Conservation (phyloP, 805 yeast species). For the Millerozyma miso region DNA sequence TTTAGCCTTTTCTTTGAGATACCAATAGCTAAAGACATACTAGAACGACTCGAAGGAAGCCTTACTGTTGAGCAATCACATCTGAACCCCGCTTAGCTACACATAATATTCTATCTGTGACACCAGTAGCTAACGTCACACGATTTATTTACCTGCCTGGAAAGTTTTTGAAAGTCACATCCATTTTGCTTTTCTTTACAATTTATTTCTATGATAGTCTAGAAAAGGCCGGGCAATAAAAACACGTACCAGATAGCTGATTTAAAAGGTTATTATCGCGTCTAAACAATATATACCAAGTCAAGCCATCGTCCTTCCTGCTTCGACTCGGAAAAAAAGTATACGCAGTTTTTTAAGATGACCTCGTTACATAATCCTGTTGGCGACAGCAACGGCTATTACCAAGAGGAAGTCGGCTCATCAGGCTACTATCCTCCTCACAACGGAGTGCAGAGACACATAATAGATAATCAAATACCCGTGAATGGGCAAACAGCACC, state of each 20-base stretch:
- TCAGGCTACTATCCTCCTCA: slow-evolving; percentile 13
- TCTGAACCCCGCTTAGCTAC: background rate
- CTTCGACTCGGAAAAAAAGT: no score
- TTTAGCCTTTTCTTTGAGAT: background rate
- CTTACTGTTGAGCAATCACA: background rate
- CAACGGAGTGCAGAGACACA: slow-evolving; percentile 2
- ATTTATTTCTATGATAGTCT: no score
- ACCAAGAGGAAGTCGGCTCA: slow-evolving; percentile 16
- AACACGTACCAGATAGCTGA: no score
- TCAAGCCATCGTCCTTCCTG: no score
- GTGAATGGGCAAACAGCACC: slow-evolving; percentile 4
- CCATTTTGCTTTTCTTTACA: no score
- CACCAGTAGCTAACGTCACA: no score
- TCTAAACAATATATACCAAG: no score
- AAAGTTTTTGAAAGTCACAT: no score
- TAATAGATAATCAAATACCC: slow-evolving; percentile 4
- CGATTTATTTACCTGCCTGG: no score
- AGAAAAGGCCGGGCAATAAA: no score
- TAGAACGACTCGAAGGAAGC: background rate
- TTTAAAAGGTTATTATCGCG: no score
- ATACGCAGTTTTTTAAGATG: no score
- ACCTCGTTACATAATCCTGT: slow-evolving; percentile 28
- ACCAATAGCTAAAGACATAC: background rate
- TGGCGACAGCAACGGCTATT: slow-evolving; percentile 19
- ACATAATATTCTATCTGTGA: background rate